A percentile compares a stretch with the other conserved stretches of the same genome.
Evolutionary conservation across 495 filamentous ascomycete species (phyloP).

Genomic region (Neurospora pannonica): DNA sequence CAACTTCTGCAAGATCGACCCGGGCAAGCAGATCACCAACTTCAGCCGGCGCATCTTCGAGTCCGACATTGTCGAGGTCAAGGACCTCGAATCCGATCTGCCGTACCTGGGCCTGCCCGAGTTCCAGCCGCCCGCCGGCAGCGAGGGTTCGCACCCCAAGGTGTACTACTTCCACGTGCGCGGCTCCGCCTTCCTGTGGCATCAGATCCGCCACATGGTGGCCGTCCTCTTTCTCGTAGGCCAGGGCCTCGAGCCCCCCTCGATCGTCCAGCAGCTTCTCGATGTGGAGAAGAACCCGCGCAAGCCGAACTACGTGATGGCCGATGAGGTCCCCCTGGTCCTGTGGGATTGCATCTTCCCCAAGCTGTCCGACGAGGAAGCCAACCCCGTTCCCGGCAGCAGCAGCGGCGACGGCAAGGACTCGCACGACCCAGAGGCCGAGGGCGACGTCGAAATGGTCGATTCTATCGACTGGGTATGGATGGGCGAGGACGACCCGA

Average conservation of each 20-base stretch:
- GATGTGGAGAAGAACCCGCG: constrained; percentile 58
- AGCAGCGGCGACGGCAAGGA: constrained; percentile 10
- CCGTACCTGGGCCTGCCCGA: constrained; percentile 22
- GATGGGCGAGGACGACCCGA: constrained; percentile 47
- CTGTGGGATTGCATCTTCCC: constrained; percentile 95
- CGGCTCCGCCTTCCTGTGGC: constrained; percentile 95
- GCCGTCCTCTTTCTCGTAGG: constrained; percentile 82
- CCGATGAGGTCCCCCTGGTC: constrained; percentile 77
- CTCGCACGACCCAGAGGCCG: constrained; percentile 30
- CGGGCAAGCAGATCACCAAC: constrained; percentile 72
- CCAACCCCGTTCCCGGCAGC: not conserved
- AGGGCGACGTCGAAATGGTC: constrained; percentile 13
- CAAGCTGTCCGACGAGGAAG: constrained; percentile 6
- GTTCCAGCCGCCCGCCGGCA: not conserved
- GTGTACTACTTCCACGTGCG: constrained; percentile 79
- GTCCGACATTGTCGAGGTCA: constrained; percentile 62
- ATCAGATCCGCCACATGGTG: constrained; percentile 91
- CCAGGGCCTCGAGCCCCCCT: constrained; percentile 73
- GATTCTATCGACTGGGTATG: constrained; percentile 77
- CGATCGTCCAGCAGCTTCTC: constrained; percentile 60
- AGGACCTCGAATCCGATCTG: constrained; percentile 38
- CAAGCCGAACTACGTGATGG: constrained; percentile 82
- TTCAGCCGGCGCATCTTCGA: constrained; percentile 70
- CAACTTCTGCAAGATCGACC: constrained; percentile 91
- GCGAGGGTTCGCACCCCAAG: constrained; percentile 37